Base-by-base conservation (phyloP, 768 basidiomycete genomes). In the Podaxis pistillaris region DNA sequence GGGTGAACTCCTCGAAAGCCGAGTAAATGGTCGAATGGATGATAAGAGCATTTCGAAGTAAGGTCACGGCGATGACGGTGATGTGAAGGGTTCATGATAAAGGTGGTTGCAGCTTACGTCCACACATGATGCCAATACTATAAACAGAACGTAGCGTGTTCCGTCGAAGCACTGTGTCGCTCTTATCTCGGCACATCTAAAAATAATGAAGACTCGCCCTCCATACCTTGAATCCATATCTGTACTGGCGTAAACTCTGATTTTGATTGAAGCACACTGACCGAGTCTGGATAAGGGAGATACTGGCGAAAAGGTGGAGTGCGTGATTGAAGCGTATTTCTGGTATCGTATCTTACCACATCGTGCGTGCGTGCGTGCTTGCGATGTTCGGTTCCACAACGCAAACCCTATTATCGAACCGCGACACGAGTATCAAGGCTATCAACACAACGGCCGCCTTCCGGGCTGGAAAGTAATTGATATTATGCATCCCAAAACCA, bases 131-230 rank as follows among this genome's bases (percentile, higher is more conserved):
- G 44, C 19, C 49, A 3, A 5, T 8, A 8, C 54, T 56, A 56
- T 47, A 58, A 49, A 49, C 30, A 49, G 46, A 46, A 46, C 44
- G 9, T 12, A 26, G 17, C 19, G 36, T 40, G 22, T 38, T 40
- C 38, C 54, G 36, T 56, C 36, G 49, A 60, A 52, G 58, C 49
- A 60, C 38, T 9, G 7, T n/a, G 40, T 44, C 58, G 58, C 49
- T 28, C 37, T 60, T 60, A 60, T 60, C 38, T 60, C 58, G 58
- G 58, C 37, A 40, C 15, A 58, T 46, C 30, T 37, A 24, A n/a
- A 40, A 40, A 22, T 19, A 9, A 40, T 12, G 33, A 22, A 38
- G 33, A 22, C 37, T 55, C 17, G 26, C 19, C 22, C 13, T 13
- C 15, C 19, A 46, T 46, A 57, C 44, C 56, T 46, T 17, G 40